Evolutionary conservation across 176 grass and related monocot genomes (phyloP).

Genomic region (Leersia perrieri): DNA sequence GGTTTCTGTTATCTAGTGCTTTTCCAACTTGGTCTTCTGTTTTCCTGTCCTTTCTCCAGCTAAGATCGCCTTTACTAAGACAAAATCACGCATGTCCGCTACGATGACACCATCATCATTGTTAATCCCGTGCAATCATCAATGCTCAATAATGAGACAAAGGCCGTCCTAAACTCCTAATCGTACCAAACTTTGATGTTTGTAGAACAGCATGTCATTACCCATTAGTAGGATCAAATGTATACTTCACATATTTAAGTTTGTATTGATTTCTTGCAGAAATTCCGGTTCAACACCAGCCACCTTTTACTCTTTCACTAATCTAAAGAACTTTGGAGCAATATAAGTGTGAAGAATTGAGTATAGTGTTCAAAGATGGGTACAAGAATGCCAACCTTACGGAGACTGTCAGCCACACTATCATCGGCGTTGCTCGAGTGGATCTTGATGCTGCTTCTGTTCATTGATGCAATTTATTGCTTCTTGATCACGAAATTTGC

Average conservation of each 20-base stretch:
- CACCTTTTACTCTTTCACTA: conserved; percentile 26
- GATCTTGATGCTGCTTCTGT: conserved; percentile 82
- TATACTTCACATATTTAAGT: conserved; percentile 8
- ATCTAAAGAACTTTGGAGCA: conserved; percentile 12
- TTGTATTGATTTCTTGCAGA: conserved; percentile 26
- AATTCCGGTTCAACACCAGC: background rate
- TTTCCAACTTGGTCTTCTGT: conserved; percentile 34
- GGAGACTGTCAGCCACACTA: conserved; percentile 34
- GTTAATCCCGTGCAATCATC: background rate
- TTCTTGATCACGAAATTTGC: conserved; percentile 73
- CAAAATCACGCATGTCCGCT: background rate
- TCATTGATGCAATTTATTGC: conserved; percentile 64
- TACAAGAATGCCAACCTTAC: conserved; percentile 37
- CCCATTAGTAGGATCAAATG: background rate
- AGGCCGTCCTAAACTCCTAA: background rate
- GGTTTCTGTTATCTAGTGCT: conserved; percentile 23
- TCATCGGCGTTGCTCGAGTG: conserved; percentile 69
- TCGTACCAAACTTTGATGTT: background rate
- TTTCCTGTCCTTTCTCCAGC: conserved; percentile 16
- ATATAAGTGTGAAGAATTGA: background rate
- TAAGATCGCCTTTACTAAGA: conserved; percentile 28
- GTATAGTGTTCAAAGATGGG: conserved; percentile 13
- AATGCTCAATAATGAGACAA: background rate
- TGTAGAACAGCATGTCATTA: background rate
- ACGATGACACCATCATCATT: background rate